phyloP scores from a whole-genome alignment of 1,284 basidiomycete genomes.

The Tranzscheliella williamsii region DNA sequence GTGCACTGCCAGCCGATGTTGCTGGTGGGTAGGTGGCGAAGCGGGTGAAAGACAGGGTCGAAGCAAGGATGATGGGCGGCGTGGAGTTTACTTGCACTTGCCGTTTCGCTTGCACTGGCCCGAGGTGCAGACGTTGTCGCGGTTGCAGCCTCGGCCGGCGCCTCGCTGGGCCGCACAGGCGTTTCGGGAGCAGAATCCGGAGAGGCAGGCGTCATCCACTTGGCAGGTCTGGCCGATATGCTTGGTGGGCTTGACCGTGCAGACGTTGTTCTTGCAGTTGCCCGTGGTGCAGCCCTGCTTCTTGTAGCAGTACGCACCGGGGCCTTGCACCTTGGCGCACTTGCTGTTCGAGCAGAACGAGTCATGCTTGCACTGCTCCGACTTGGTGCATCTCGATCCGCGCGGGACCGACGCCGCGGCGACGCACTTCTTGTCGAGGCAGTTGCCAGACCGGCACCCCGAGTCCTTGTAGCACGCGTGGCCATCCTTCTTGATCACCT shows the following conservation, averaged over 20 bases:
- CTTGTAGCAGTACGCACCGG: constrained; percentile 32
- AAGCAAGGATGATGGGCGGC: neutral
- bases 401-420: constrained; percentile 5
- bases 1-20: too few relatives aligned
- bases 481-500: constrained; percentile 14
- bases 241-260: constrained; percentile 8
- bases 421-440: constrained; percentile 21
- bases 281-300: constrained; percentile 19
- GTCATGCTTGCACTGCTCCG: constrained; percentile 13
- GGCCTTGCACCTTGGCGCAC: constrained; percentile 6
- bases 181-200: constrained; percentile 16
- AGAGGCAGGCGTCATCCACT: constrained; percentile 7
- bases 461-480: constrained; percentile 30
- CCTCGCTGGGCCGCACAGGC: constrained; percentile 20
- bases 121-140: constrained; percentile 18
- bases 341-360: constrained; percentile 18
- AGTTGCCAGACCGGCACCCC: constrained; percentile 15
- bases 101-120: constrained; percentile 7
- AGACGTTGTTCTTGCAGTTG: constrained; percentile 22
- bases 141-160: constrained; percentile 11
- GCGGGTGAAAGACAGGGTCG: neutral
- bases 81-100: constrained; percentile 15
- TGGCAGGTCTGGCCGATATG: constrained; percentile 5
- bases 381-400: constrained; percentile 9
- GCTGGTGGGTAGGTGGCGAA: too few relatives aligned